Percentiles rank a stretch among this genome's conserved stretches.
These are phyloP conservation scores for Barnettozyma pratensis DNA, from an alignment of 805 yeast species.

Conservation along the genomic window DNA sequence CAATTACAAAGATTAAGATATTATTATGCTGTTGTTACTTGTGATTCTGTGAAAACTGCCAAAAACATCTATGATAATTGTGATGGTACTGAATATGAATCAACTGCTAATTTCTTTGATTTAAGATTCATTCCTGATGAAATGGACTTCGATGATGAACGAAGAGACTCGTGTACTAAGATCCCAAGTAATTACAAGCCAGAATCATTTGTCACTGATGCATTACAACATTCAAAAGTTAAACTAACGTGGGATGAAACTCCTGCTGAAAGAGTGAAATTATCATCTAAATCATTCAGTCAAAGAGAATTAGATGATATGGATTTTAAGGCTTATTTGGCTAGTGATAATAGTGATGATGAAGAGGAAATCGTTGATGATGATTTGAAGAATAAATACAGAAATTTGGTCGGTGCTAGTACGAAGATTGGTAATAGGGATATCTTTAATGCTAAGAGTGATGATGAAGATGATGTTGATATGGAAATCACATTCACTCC, in stretches of 20 bases:
- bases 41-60: slow-evolving; percentile 72
- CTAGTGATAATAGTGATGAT: slow-evolving; percentile 64
- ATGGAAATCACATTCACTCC: slow-evolving; percentile 97
- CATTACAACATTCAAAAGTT: slow-evolving; percentile 93
- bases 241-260: slow-evolving; percentile 98
- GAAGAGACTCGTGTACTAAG: slow-evolving; percentile 66
- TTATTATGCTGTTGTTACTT: slow-evolving; percentile 84
- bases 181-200: slow-evolving; percentile 82
- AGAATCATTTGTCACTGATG: slow-evolving; percentile 79
- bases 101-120: slow-evolving; percentile 92
- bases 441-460: slow-evolving; percentile 32
- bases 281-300: slow-evolving; percentile 76
- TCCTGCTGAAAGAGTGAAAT: slow-evolving; percentile 76
- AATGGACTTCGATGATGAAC: slow-evolving; percentile 76
- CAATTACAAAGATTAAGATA: slow-evolving; percentile 91
- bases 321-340: slow-evolving; percentile 91
- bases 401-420: slow-evolving; percentile 45
- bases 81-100: slow-evolving; percentile 94
- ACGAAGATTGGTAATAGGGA: slow-evolving; percentile 30
- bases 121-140: slow-evolving; percentile 90
- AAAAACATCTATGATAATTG: slow-evolving; percentile 74
- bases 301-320: slow-evolving; percentile 84
- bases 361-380: slow-evolving; percentile 31
- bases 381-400: slow-evolving; percentile 52
- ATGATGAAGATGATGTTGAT: slow-evolving; percentile 65